Evolutionary conservation across 352 stramenopile species (phyloP).

Genomic region (Phytophthora meadii): DNA sequence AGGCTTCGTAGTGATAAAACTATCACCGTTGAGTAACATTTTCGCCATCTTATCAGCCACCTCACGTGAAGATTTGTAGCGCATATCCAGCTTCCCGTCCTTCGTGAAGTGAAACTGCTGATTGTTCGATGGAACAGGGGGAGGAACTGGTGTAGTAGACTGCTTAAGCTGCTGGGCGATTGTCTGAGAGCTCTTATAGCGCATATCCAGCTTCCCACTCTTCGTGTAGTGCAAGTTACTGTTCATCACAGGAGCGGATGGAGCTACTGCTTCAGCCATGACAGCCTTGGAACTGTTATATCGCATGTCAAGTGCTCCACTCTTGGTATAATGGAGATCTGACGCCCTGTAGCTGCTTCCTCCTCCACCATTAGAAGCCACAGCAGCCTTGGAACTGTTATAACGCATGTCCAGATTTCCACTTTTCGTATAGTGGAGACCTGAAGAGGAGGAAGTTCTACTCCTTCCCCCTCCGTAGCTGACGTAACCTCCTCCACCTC

Average conservation of each 20-base stretch:
- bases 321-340: slow-evolving; percentile 35
- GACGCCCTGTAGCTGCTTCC: slow-evolving; percentile 7
- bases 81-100: slow-evolving; percentile 33
- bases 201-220: slow-evolving; percentile 29
- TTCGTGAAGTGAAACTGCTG: slow-evolving; percentile 31
- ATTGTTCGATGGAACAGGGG: slow-evolving; percentile 7
- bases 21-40: slow-evolving; percentile 18
- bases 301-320: slow-evolving; percentile 33
- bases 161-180: slow-evolving; percentile 18
- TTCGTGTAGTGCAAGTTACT: slow-evolving; percentile 38
- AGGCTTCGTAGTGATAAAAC: slow-evolving; percentile 12
- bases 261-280: slow-evolving; percentile 9
- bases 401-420: slow-evolving; percentile 35
- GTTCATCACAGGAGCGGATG: slow-evolving; percentile 2
- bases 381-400: slow-evolving; percentile 19
- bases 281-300: slow-evolving; percentile 34
- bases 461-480: slow-evolving; percentile 13
- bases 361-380: background rate
- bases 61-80: slow-evolving; percentile 34
- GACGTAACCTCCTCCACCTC: background rate
- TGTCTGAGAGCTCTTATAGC: slow-evolving; percentile 32
- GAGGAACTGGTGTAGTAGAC: slow-evolving; percentile 3
- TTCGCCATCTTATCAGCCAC: slow-evolving; percentile 30
- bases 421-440: slow-evolving; percentile 34
- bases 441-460: slow-evolving; percentile 4